A percentile compares a stretch with the other conserved stretches of the same genome.
These are phyloP conservation scores for Bolboschoenus planiculmis DNA, from an alignment of 176 grass and related monocot species.

Conservation along the genomic window DNA sequence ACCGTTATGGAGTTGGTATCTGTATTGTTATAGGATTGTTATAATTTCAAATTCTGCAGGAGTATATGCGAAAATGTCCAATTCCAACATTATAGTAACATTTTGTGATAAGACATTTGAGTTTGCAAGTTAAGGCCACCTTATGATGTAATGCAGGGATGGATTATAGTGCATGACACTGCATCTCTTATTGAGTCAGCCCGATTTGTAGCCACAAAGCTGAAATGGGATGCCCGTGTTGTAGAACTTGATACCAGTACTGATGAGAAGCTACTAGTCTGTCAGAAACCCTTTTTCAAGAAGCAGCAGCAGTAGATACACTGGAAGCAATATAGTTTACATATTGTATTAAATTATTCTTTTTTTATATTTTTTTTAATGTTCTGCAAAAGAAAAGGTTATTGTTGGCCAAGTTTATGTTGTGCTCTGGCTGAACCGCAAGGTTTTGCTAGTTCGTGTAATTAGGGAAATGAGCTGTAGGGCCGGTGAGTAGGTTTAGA, in stretches of 20 bases:
- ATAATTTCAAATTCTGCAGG: background rate
- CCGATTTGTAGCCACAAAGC: conserved; percentile 64
- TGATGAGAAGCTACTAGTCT: conserved; percentile 84
- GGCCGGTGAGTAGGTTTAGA: conserved; percentile 1
- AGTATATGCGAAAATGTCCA: background rate
- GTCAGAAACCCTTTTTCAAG: conserved; percentile 87
- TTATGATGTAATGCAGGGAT: conserved; percentile 50
- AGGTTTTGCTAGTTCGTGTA: conserved; percentile 21
- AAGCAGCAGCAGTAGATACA: conserved; percentile 33
- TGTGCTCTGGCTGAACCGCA: conserved; percentile 17
- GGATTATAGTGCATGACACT: conserved; percentile 73
- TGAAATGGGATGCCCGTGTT: conserved; percentile 84
- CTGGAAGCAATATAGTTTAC: background rate
- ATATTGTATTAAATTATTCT: conserved; percentile 17
- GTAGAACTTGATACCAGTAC: conserved; percentile 80
- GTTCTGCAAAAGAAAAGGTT: background rate
- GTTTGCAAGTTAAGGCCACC: background rate
- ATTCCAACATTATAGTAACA: background rate
- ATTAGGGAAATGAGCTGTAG: conserved; percentile 16
- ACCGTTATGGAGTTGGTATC: background rate
- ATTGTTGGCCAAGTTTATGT: background rate
- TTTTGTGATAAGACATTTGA: background rate
- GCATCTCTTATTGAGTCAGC: conserved; percentile 66
- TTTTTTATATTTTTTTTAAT: conserved; percentile 1
- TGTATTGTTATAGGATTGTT: background rate